A percentile compares a stretch with the other conserved stretches of the same genome.
These are phyloP conservation scores for Spathaspora girioi DNA, from an alignment of 805 yeast species.

Conservation along the genomic window DNA sequence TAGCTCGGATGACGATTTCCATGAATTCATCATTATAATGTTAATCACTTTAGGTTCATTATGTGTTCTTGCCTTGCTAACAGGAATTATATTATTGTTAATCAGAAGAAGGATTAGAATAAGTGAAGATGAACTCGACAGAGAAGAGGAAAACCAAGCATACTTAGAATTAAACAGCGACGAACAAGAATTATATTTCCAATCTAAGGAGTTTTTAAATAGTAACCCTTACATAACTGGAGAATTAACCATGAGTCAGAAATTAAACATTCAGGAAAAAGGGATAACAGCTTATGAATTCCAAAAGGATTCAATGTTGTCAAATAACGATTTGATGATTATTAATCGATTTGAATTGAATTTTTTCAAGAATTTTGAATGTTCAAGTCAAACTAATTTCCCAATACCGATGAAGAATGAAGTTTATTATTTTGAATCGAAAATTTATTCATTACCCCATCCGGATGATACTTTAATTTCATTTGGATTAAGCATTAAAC, in stretches of 20 bases:
- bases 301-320: slow-evolving; percentile 50
- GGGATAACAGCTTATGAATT: slow-evolving; percentile 92
- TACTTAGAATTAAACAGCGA: slow-evolving; percentile 60
- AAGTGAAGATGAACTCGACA: slow-evolving; percentile 52
- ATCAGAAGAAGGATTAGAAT: slow-evolving; percentile 11
- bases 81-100: slow-evolving; percentile 5
- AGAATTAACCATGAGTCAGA: slow-evolving; percentile 53
- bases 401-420: slow-evolving; percentile 83
- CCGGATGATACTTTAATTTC: slow-evolving; percentile 57
- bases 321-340: slow-evolving; percentile 56
- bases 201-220: slow-evolving; percentile 49
- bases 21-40: slow-evolving; percentile 2
- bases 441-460: slow-evolving; percentile 67
- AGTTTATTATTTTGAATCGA: slow-evolving; percentile 85
- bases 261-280: slow-evolving; percentile 72
- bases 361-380: slow-evolving; percentile 55
- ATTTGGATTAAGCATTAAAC: slow-evolving; percentile 78
- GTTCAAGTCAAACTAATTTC: slow-evolving; percentile 72
- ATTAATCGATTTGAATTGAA: slow-evolving; percentile 62
- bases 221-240: slow-evolving; percentile 37
- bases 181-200: slow-evolving; percentile 67
- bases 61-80: slow-evolving; percentile 5
- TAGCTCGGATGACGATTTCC: neutral
- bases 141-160: slow-evolving; percentile 56
- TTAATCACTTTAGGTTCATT: slow-evolving; percentile 6